Base-by-base conservation (phyloP, 2,329 filamentous ascomycete species). In the Talaromyces sp. region DNA sequence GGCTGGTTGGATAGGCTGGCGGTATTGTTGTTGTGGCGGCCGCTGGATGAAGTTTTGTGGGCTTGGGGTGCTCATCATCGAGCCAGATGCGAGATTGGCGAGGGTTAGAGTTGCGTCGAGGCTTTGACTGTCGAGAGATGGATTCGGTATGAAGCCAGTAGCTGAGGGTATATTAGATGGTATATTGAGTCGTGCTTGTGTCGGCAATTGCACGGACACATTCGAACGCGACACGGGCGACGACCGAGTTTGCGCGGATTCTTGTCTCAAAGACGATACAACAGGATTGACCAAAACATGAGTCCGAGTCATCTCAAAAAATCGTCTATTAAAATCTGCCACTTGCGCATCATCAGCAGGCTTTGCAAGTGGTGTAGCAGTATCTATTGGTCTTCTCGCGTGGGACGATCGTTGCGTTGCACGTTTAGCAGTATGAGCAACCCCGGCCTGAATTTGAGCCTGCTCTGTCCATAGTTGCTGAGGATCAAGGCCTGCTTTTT, bases 401-500 rank as follows among this genome's bases (percentile, higher is more conserved):
- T 47, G 37, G 35, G 47, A 52, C 9, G 27, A 39, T 11, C 33
- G 22, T 3, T 24, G 59, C 4, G 43, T 54, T 52, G 43, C 4
- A 24, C 66, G 50, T 37, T 72, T 74, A 8, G 69, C 69, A 10
- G 66, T 65, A 2, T 66, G 68, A 6, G 67, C 11, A 70, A 75
- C 66, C 0, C 79, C 78, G 1, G 77, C 74, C 52, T 77, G 73
- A 8, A 79, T 72, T 69, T 82, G 80, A 31, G 79, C 78, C 58
- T 79, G 74, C 67, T 82, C 79, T 0, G 80, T 81, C 81, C 81
- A 83, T 13, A 82, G 72, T 33, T 79, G 74, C 24, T 77, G 72
- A 0, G 81, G 80, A 69, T 83, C 76, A 3, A 83, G 75, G 2
- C 81, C 80, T 11, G 80, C 80, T 67, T 79, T 81, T 66, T 81